phyloP scores from a whole-genome alignment of 345 rosid species.

The Leavenworthia alabamica region DNA sequence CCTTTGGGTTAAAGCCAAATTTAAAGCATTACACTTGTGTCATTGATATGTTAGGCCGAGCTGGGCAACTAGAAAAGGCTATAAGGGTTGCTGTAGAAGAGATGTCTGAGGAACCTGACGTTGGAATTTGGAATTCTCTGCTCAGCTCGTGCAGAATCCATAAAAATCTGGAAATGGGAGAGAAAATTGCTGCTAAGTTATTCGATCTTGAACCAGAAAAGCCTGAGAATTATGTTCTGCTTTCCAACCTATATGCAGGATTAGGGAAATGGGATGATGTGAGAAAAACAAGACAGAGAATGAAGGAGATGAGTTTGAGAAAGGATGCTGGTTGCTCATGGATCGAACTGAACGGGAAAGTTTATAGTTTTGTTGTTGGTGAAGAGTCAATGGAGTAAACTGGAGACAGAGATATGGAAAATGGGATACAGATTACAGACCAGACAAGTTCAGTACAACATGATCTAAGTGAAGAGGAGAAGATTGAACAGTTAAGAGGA shows the following conservation, averaged over 20 bases:
- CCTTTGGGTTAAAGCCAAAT: conserved; percentile 36
- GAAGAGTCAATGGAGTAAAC: conserved; percentile 37
- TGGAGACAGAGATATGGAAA: conserved; percentile 39
- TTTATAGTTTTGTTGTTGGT: conserved; percentile 43
- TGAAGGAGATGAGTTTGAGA: conserved; percentile 44
- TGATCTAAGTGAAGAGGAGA: conserved; percentile 49
- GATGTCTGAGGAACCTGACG: conserved; percentile 59
- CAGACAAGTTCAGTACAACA: conserved; percentile 48
- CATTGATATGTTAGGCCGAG: conserved; percentile 67
- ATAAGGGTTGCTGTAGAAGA: conserved; percentile 33
- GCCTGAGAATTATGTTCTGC: conserved; percentile 50
- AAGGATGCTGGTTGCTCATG: conserved; percentile 70
- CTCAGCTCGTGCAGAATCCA: conserved; percentile 56
- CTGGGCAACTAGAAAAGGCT: conserved; percentile 50
- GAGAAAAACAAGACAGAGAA: conserved; percentile 45
- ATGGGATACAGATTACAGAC: conserved; percentile 49
- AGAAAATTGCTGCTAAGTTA: conserved; percentile 46
- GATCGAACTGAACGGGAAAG: conserved; percentile 55
- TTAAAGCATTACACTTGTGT: conserved; percentile 68
- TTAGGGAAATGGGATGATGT: conserved; percentile 54
- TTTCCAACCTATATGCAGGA: conserved; percentile 61
- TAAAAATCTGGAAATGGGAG: conserved; percentile 43
- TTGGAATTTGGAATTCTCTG: conserved; percentile 56
- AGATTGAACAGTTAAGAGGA: conserved; percentile 38
- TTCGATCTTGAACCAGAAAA: conserved; percentile 47